These are phyloP conservation scores for Botryotinia globosa DNA, from an alignment of 2,329 filamentous ascomycete species.

Conservation along the genomic window DNA sequence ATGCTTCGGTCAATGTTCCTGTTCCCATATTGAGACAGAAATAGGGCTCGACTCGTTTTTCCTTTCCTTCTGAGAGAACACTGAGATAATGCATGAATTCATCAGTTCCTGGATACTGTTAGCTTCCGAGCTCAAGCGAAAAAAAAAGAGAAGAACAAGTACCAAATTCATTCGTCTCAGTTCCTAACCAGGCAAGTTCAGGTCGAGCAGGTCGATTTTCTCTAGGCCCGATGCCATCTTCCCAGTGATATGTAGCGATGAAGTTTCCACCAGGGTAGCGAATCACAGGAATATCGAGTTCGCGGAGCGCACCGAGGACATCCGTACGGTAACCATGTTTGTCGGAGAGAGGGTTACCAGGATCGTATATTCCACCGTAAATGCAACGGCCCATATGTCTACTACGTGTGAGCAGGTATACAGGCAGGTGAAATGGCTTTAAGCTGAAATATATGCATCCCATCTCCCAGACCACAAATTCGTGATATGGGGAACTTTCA, in stretches of 20 bases:
- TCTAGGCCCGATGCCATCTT: slow-evolving; percentile 73
- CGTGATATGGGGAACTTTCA: neutral
- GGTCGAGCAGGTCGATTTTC: slow-evolving; percentile 62
- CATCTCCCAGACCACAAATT: neutral
- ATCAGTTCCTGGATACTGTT: slow-evolving; percentile 52
- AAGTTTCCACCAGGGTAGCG: slow-evolving; percentile 85
- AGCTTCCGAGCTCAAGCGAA: neutral
- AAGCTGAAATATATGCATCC: neutral
- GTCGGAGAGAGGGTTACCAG: slow-evolving; percentile 69
- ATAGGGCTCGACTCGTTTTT: slow-evolving; percentile 70
- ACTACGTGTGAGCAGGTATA: slow-evolving; percentile 4
- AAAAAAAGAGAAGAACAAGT: neutral
- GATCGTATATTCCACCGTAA: slow-evolving; percentile 83
- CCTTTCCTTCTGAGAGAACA: slow-evolving; percentile 58
- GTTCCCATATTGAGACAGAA: slow-evolving; percentile 80
- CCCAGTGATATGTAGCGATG: slow-evolving; percentile 81
- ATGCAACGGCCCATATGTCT: slow-evolving; percentile 89
- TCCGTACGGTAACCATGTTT: slow-evolving; percentile 74
- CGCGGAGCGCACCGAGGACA: slow-evolving; percentile 69
- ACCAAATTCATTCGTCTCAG: slow-evolving; percentile 75
- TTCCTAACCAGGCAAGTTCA: slow-evolving; percentile 76
- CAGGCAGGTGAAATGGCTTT: too few species aligned
- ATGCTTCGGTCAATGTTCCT: slow-evolving; percentile 54
- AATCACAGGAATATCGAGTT: slow-evolving; percentile 73
- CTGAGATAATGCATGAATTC: slow-evolving; percentile 84